Evolutionary conservation across 768 basidiomycete genomes (phyloP).

Genomic region (Tephrocybe sp.): DNA sequence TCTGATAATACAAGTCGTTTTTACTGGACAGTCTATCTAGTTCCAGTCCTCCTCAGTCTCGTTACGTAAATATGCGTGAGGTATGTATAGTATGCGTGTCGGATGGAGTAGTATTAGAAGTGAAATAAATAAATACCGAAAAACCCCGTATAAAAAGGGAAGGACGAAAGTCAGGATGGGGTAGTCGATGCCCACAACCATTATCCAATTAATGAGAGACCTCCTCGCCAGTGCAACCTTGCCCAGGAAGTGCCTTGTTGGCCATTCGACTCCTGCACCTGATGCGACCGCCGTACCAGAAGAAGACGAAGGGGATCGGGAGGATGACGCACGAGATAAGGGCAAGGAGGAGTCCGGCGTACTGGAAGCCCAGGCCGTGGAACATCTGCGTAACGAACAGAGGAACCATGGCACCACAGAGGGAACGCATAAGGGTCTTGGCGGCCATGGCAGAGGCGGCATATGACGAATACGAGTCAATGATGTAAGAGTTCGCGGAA

Average conservation of each 20-base stretch:
- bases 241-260: slow-evolving; percentile 5
- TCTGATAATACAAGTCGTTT: too few species aligned
- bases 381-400: slow-evolving; percentile 44
- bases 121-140: too few species aligned
- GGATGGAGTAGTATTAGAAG: too few species aligned
- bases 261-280: slow-evolving; percentile 23
- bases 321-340: slow-evolving; percentile 30
- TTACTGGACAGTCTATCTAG: too few species aligned
- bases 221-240: slow-evolving; percentile 3
- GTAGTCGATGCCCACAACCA: too few species aligned
- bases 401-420: slow-evolving; percentile 38
- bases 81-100: too few species aligned
- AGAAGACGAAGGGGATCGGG: slow-evolving; percentile 43
- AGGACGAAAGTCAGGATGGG: too few species aligned
- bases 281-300: slow-evolving; percentile 39
- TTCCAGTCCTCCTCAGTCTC: too few species aligned
- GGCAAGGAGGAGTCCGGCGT: slow-evolving; percentile 35
- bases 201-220: not conserved
- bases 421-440: slow-evolving; percentile 39
- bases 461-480: slow-evolving; percentile 40
- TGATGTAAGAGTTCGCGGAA: slow-evolving; percentile 44
- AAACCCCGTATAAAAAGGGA: too few species aligned
- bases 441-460: slow-evolving; percentile 48
- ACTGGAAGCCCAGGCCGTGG: slow-evolving; percentile 40
- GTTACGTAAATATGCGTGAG: too few species aligned